Evolutionary conservation across 305 asterid species (phyloP).

Genomic region (Solanum hybrid): DNA sequence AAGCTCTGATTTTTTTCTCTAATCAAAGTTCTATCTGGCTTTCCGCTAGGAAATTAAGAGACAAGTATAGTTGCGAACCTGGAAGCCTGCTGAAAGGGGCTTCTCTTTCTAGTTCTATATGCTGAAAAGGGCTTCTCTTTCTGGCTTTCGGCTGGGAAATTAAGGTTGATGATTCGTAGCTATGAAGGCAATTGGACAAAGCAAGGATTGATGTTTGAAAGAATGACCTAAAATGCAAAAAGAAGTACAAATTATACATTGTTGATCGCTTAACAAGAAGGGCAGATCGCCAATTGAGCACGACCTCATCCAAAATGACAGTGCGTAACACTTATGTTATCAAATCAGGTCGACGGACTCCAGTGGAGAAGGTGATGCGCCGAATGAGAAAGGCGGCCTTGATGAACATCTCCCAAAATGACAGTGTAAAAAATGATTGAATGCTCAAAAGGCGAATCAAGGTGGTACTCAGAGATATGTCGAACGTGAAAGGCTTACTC

Average conservation of each 20-base stretch:
- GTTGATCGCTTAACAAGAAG: neutral
- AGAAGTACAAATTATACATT: neutral
- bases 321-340: neutral
- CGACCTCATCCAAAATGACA: too few relatives aligned
- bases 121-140: neutral
- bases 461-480: too few relatives aligned
- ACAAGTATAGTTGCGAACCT: neutral
- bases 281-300: neutral
- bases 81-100: neutral
- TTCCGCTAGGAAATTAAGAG: neutral
- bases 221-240: neutral
- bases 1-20: neutral
- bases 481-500: too few relatives aligned
- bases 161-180: neutral
- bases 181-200: neutral
- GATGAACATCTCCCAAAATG: neutral
- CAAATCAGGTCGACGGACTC: neutral
- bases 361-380: neutral
- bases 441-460: too few relatives aligned
- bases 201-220: neutral
- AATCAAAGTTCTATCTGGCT: neutral
- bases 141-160: neutral
- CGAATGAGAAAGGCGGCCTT: neutral
- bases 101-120: too few relatives aligned
- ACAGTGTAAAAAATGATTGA: too few relatives aligned